Percentiles rank a stretch among this genome's conserved stretches.
phyloP scores from a whole-genome alignment of 208 protist genomes.

The Trypanosoma vivax region DNA sequence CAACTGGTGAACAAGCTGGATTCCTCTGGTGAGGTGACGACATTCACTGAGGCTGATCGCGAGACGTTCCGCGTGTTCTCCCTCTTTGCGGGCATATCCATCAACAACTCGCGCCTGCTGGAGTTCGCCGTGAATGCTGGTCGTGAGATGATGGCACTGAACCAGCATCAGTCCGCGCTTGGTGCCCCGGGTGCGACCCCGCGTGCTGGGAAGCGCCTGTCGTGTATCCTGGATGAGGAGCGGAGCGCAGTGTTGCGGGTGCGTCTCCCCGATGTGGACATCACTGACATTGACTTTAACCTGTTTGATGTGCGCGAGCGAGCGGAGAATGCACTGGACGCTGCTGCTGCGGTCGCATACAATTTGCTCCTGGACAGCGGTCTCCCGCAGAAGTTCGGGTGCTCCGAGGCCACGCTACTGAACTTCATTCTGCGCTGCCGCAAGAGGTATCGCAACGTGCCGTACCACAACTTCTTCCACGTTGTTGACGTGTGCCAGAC shows the following conservation, averaged over 20 bases:
- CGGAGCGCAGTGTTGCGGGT: slow-evolving; percentile 26
- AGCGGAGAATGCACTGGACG: slow-evolving; percentile 34
- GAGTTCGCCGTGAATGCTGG: slow-evolving; percentile 73
- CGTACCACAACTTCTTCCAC: slow-evolving; percentile 88
- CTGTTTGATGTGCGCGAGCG: slow-evolving; percentile 54
- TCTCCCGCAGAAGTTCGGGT: slow-evolving; percentile 73
- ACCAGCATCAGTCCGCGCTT: slow-evolving; percentile 25
- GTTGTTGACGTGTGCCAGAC: slow-evolving; percentile 82
- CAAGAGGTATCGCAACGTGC: slow-evolving; percentile 73
- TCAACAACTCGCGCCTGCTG: slow-evolving; percentile 79
- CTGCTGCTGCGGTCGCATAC: slow-evolving; percentile 40
- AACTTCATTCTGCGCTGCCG: slow-evolving; percentile 79
- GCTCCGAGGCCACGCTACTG: slow-evolving; percentile 56
- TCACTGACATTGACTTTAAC: slow-evolving; percentile 60
- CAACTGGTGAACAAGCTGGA: slow-evolving; percentile 83
- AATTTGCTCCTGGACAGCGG: slow-evolving; percentile 50
- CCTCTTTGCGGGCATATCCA: slow-evolving; percentile 78
- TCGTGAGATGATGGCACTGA: slow-evolving; percentile 65
- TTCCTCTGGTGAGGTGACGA: slow-evolving; percentile 33
- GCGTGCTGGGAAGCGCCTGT: slow-evolving; percentile 8
- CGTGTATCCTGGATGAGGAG: slow-evolving; percentile 37
- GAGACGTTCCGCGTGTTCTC: slow-evolving; percentile 76
- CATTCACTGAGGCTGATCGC: slow-evolving; percentile 43
- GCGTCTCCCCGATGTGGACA: slow-evolving; percentile 39
- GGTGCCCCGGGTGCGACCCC: background rate